Conservation (phyloP, 257 asterid genomes). For the Coffea canephora region DNA sequence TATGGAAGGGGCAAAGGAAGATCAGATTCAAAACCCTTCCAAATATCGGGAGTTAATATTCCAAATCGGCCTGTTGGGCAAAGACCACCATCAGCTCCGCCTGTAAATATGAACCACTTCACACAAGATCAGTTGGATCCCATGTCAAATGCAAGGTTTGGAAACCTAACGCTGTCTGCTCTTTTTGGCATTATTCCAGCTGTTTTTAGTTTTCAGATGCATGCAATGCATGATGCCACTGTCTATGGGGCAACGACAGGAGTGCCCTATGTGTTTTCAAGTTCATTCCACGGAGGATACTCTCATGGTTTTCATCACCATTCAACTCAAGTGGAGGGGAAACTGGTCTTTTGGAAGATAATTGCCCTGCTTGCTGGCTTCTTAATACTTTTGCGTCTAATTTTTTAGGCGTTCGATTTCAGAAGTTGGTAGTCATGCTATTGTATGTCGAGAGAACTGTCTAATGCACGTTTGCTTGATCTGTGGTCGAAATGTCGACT, state of each 20-base stretch:
- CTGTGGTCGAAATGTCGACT: background rate
- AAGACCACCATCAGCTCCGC: slow-evolving; percentile 68
- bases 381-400: background rate
- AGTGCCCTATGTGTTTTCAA: slow-evolving; percentile 59
- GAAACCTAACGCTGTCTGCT: slow-evolving; percentile 55
- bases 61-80: slow-evolving; percentile 74
- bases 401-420: background rate
- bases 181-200: slow-evolving; percentile 61
- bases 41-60: slow-evolving; percentile 37
- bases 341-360: slow-evolving; percentile 50
- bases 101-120: slow-evolving; percentile 41
- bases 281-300: slow-evolving; percentile 74
- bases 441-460: background rate
- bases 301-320: slow-evolving; percentile 56
- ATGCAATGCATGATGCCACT: slow-evolving; percentile 78
- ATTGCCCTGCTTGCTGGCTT: slow-evolving; percentile 41
- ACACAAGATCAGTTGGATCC: slow-evolving; percentile 58
- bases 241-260: slow-evolving; percentile 78
- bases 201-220: slow-evolving; percentile 58
- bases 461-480: background rate
- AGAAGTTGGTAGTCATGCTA: background rate
- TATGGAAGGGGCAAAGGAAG: slow-evolving; percentile 80
- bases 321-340: slow-evolving; percentile 50
- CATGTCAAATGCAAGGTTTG: slow-evolving; percentile 56
- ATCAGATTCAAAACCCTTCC: slow-evolving; percentile 49